Conservation (phyloP, 2,329 filamentous ascomycete genomes). For the Claviceps pazoutovae region DNA sequence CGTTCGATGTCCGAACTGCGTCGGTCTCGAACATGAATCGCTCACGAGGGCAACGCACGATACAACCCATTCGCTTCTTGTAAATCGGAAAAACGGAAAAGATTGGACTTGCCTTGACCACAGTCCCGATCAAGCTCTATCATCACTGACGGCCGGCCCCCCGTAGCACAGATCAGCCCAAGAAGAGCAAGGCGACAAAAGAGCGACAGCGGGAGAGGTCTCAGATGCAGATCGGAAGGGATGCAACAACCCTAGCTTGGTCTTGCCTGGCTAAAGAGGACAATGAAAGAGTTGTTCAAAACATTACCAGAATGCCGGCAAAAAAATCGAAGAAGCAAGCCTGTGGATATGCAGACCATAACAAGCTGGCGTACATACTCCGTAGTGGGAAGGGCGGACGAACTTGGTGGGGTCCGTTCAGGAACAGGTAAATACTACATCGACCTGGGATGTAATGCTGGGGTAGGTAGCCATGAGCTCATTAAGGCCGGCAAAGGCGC, state of each 20-base stretch:
- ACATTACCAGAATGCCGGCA: too few relatives aligned
- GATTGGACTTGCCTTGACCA: too few relatives aligned
- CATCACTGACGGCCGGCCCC: neutral
- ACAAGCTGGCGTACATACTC: too few relatives aligned
- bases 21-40: neutral
- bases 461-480: too few relatives aligned
- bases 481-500: neutral
- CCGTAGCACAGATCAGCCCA: constrained; percentile 1
- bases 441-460: too few relatives aligned
- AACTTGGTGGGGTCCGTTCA: too few relatives aligned
- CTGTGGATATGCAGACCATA: too few relatives aligned
- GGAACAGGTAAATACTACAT: too few relatives aligned
- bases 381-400: too few relatives aligned
- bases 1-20: neutral
- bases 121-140: neutral
- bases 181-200: neutral
- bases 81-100: too few relatives aligned
- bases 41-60: neutral
- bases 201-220: neutral
- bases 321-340: too few relatives aligned
- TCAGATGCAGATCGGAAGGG: constrained; percentile 1
- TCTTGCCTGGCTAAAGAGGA: neutral
- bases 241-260: neutral
- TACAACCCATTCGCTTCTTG: neutral
- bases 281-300: neutral